Percentiles rank a stretch among this genome's conserved stretches.
phyloP scores from a whole-genome alignment of 2,329 filamentous ascomycete species.

The Phaeomoniella chlamydospora region DNA sequence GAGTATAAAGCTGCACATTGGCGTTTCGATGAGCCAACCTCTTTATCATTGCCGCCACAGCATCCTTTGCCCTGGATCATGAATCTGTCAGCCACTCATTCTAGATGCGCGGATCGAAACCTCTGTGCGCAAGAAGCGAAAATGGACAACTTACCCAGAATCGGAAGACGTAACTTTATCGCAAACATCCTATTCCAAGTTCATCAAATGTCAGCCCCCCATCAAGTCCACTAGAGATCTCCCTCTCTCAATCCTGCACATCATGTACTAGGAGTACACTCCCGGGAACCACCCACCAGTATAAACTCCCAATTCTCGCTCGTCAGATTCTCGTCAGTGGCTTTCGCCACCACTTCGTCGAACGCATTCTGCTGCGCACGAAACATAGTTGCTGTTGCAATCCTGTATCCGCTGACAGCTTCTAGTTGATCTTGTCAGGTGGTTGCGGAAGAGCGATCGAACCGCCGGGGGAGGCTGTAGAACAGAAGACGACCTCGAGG shows the following conservation, averaged over 20 bases:
- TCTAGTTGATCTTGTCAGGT: too few relatives aligned
- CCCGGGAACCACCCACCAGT: slow-evolving; percentile 35
- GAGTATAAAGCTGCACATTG: slow-evolving; percentile 88
- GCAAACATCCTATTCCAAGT: slow-evolving; percentile 37
- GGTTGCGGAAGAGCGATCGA: too few relatives aligned
- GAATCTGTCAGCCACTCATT: slow-evolving; percentile 8
- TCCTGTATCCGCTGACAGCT: too few relatives aligned
- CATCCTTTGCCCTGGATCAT: slow-evolving; percentile 53
- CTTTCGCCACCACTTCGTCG: slow-evolving; percentile 63
- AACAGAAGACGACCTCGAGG: too few relatives aligned
- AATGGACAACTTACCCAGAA: slow-evolving; percentile 21
- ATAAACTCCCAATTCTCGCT: slow-evolving; percentile 67
- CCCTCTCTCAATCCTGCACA: too few relatives aligned
- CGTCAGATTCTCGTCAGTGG: slow-evolving; percentile 95
- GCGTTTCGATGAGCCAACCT: slow-evolving; percentile 84
- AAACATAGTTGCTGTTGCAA: too few relatives aligned
- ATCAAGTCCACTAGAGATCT: not conserved
- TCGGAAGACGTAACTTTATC: slow-evolving; percentile 41
- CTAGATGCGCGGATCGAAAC: too few relatives aligned
- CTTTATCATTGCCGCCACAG: slow-evolving; percentile 80
- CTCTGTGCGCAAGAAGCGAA: not conserved
- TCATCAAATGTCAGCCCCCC: not conserved
- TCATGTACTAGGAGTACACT: too few relatives aligned
- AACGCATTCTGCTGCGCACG: slow-evolving; percentile 52
- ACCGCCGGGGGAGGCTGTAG: too few relatives aligned